Evolutionary conservation across 2,329 filamentous ascomycete genomes (phyloP).

Genomic region (Acrodontium crateriforme): DNA sequence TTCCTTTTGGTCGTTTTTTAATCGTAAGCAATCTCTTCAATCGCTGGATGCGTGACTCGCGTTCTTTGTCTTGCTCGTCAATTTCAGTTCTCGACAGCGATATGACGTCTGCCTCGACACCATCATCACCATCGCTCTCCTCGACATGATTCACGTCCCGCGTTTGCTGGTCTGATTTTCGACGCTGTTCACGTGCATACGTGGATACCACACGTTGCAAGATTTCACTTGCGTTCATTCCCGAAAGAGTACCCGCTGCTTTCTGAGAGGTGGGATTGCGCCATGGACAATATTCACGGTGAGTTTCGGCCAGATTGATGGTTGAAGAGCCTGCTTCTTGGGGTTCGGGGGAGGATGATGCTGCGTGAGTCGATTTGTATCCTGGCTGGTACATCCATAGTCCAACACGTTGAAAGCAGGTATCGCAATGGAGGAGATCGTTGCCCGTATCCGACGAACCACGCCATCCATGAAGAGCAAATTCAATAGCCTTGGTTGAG

Average conservation of each 20-base stretch:
- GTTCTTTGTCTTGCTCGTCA: slow-evolving; percentile 19
- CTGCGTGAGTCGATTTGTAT: slow-evolving; percentile 12
- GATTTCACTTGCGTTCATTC: slow-evolving; percentile 20
- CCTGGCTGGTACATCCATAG: slow-evolving; percentile 82
- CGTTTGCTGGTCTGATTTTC: slow-evolving; percentile 13
- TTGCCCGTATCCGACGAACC: slow-evolving; percentile 46
- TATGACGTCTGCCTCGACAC: slow-evolving; percentile 1
- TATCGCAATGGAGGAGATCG: slow-evolving; percentile 65
- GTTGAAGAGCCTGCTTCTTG: slow-evolving; percentile 30
- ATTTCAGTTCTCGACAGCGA: slow-evolving; percentile 17
- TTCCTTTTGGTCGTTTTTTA: slow-evolving; percentile 13
- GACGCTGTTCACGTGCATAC: slow-evolving; percentile 18
- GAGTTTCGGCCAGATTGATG: slow-evolving; percentile 20
- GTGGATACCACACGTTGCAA: slow-evolving; percentile 19
- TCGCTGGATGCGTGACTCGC: slow-evolving; percentile 19
- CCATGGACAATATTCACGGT: slow-evolving; percentile 27
- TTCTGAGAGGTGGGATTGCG: slow-evolving; percentile 20
- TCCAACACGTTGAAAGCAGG: slow-evolving; percentile 76
- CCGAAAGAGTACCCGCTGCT: slow-evolving; percentile 19
- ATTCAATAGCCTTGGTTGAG: slow-evolving; percentile 15
- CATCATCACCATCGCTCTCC: slow-evolving; percentile 1
- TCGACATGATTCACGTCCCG: slow-evolving; percentile 3
- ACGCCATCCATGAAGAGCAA: slow-evolving; percentile 35
- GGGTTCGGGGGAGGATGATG: slow-evolving; percentile 17
- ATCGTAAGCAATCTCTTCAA: slow-evolving; percentile 23